These are phyloP conservation scores for Didymella exigua DNA, from an alignment of 2,329 filamentous ascomycete species.

Conservation along the genomic window DNA sequence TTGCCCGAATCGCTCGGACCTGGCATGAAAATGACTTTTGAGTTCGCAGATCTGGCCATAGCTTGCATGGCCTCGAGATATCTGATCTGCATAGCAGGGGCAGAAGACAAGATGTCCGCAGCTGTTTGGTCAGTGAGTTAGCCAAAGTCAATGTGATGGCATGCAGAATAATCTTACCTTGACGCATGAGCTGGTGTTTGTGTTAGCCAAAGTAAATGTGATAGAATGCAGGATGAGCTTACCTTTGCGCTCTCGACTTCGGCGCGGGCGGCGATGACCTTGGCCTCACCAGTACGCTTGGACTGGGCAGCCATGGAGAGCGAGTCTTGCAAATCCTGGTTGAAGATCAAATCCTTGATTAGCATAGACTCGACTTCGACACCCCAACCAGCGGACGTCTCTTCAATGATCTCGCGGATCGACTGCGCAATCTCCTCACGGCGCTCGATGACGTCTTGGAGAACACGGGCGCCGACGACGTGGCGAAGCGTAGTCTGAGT, in stretches of 20 bases:
- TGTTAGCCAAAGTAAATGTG: neutral
- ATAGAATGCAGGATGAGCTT: neutral
- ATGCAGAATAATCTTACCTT: conserved; percentile 54
- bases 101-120: conserved; percentile 88
- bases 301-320: conserved; percentile 98
- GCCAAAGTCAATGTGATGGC: neutral
- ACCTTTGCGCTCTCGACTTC: conserved; percentile 94
- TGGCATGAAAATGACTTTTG: conserved; percentile 76
- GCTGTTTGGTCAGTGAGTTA: conserved; percentile 65
- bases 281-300: conserved; percentile 97
- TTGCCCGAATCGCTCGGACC: conserved; percentile 36
- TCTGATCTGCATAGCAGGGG: conserved; percentile 78
- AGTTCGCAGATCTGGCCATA: conserved; percentile 93
- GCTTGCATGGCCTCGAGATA: conserved; percentile 99
- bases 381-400: conserved; percentile 92
- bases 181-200: conserved; percentile 75
- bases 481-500: conserved; percentile 97
- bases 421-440: conserved; percentile 95
- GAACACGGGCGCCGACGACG: conserved; percentile 90
- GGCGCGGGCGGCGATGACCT: conserved; percentile 95
- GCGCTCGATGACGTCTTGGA: conserved; percentile 98
- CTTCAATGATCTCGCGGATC: conserved; percentile 96
- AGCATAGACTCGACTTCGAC: conserved; percentile 98
- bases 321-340: conserved; percentile 90
- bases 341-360: conserved; percentile 99